Evolutionary conservation across 2,329 filamentous ascomycete species (phyloP).

Genomic region (Didymella arachidicola): DNA sequence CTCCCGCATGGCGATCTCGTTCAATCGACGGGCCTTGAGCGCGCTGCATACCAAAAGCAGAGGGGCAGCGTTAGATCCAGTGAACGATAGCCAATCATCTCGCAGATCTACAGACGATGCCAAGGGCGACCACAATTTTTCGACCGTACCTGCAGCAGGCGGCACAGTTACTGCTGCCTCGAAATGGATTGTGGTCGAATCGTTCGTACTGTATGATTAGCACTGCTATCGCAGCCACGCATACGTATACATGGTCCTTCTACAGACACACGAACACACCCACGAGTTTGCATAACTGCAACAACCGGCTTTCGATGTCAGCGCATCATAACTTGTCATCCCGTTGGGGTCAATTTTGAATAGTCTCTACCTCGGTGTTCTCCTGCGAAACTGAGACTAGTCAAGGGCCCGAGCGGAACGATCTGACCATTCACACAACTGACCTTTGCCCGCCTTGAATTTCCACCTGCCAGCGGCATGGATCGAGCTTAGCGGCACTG

Average conservation of each 20-base stretch:
- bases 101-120: neutral
- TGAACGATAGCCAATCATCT: neutral
- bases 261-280: neutral
- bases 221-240: neutral
- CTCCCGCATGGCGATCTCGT: slow-evolving; percentile 3
- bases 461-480: neutral
- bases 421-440: neutral
- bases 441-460: neutral
- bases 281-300: neutral
- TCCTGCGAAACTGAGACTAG: neutral
- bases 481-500: neutral
- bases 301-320: neutral
- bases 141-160: slow-evolving; percentile 2
- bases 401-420: neutral
- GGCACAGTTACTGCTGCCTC: neutral
- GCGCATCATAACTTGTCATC: neutral
- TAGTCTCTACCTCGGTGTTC: neutral
- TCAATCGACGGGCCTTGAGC: neutral
- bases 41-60: neutral
- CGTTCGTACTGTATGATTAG: neutral
- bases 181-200: neutral
- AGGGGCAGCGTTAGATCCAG: neutral
- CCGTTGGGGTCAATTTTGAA: neutral
- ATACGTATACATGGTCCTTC: no score
- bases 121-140: neutral